A percentile compares a stretch with the other conserved stretches of the same genome.
These are phyloP conservation scores for Amaranthus hypochondriacus DNA, from an alignment of 148 eudicot genomes.

Conservation along the genomic window DNA sequence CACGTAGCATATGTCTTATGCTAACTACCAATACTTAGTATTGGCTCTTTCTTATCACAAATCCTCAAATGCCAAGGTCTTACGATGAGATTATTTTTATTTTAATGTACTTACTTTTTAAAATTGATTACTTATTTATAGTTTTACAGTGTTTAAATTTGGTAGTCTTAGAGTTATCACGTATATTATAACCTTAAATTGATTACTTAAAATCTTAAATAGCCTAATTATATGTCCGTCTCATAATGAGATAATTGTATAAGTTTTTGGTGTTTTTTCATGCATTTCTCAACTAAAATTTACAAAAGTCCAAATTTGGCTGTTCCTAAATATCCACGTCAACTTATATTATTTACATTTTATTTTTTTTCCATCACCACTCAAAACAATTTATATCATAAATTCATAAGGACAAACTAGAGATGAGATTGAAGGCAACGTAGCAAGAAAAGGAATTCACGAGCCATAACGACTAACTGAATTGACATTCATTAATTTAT, in stretches of 20 bases:
- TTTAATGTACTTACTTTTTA: too few relatives aligned
- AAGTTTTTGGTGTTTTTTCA: too few relatives aligned
- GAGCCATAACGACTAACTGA: constrained; percentile 18
- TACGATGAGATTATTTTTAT: too few relatives aligned
- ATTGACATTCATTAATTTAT: neutral
- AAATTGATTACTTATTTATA: too few relatives aligned
- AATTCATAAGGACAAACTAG: neutral
- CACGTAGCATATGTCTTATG: constrained; percentile 27
- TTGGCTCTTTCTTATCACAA: neutral
- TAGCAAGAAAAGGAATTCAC: constrained; percentile 14
- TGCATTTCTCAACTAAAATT: neutral
- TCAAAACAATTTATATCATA: constrained; percentile 17
- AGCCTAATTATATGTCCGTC: too few relatives aligned
- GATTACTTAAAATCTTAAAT: too few relatives aligned
- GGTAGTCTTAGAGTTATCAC: too few relatives aligned
- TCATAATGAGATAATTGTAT: too few relatives aligned
- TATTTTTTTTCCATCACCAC: constrained; percentile 13
- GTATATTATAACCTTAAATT: too few relatives aligned
- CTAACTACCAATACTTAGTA: neutral
- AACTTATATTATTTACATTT: constrained; percentile 9
- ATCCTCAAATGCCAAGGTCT: too few relatives aligned
- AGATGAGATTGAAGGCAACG: constrained; percentile 11
- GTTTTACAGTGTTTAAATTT: too few relatives aligned
- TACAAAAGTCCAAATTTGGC: constrained; percentile 3
- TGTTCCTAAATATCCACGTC: constrained; percentile 27